Evolutionary conservation across 148 eudicot species (phyloP), one percentile per base, ranked within the genome.

Genomic region (Rhododendron simsii): DNA sequence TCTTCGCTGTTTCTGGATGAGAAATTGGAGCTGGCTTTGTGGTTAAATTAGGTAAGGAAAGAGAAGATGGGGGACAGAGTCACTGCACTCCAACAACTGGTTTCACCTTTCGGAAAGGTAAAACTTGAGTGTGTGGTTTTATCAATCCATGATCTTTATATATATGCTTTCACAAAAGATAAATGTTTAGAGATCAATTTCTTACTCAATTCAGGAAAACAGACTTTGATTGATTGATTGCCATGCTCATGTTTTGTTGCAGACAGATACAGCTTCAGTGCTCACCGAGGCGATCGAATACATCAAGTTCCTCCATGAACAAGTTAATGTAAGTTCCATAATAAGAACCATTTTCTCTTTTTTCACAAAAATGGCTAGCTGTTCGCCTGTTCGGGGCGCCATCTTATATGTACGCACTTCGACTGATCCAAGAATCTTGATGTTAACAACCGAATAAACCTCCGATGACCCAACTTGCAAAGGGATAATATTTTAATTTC

Each of bases 41-140:
- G 85, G 33, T 85, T 83, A 7, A 65, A 65, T 83, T 90, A 97
- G 99, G 98, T 94, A 89, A 93, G 96, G 82, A 97, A 97, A 91
- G 99, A 97, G 94, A 97, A 97, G 93, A 97, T 97, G 99, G 99
- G 99, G 90, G 99, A 97, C 98, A 94, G 96, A 97, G 93, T 97
- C 92, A 97, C 99, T 90, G 98, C 99, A 55, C 99, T 97, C 81
- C 99, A 97, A 90, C 99, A 97, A 92, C 93, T 97, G 89, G 99
- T 97, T 87, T 97, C 99, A 69, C 99, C 99, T 97, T 97, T 97
- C 84, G 99, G 99, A 93, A 97, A 97, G 98, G 99, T 95, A 53
- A 53, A 21, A 82, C 45, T 81, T 86, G 37, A 82, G 30, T n/a
- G 33, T n/a, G 71, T 65, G 71, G 30, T n/a, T 23, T 23, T 65